Percentiles rank a stretch among this genome's conserved stretches.
These are phyloP conservation scores for Emergomyces orientalis DNA, from an alignment of 2,329 filamentous ascomycete species.

Conservation along the genomic window DNA sequence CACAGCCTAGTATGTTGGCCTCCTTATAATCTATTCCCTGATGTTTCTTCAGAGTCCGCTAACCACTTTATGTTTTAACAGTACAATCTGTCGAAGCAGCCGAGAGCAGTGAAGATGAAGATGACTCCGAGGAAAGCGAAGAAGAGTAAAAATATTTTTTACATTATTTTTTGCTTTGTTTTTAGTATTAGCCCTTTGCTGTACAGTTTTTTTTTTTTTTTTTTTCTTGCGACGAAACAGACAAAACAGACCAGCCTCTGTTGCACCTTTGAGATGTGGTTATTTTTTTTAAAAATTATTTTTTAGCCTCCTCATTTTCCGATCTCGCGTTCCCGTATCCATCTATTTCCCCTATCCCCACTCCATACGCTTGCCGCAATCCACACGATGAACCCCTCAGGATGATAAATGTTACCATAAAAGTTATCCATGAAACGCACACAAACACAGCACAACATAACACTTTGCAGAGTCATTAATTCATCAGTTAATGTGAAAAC, in stretches of 20 bases:
- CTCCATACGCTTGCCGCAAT: neutral
- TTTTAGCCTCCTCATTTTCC: neutral
- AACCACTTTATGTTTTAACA: conserved; percentile 1
- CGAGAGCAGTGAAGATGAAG: conserved; percentile 41
- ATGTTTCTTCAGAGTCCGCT: conserved; percentile 8
- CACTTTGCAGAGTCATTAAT: neutral
- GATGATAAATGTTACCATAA: neutral
- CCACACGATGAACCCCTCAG: neutral
- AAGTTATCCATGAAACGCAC: neutral
- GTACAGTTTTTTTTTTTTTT: neutral
- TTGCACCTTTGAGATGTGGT: neutral
- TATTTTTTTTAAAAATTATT: neutral
- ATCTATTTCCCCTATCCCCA: neutral
- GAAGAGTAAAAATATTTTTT: conserved; percentile 32
- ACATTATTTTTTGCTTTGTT: too few relatives aligned
- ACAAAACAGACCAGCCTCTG: neutral
- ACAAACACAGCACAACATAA: neutral
- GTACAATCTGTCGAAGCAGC: conserved; percentile 34
- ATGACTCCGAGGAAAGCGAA: conserved; percentile 42
- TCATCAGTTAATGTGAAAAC: neutral
- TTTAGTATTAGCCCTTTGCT: neutral
- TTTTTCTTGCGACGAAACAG: neutral
- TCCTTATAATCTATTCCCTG: neutral
- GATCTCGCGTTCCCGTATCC: neutral
- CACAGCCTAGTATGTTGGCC: conserved; percentile 27